Evolutionary conservation across 164 flowering plant genomes (phyloP).

Genomic region (Cinnamomum micranthum): DNA sequence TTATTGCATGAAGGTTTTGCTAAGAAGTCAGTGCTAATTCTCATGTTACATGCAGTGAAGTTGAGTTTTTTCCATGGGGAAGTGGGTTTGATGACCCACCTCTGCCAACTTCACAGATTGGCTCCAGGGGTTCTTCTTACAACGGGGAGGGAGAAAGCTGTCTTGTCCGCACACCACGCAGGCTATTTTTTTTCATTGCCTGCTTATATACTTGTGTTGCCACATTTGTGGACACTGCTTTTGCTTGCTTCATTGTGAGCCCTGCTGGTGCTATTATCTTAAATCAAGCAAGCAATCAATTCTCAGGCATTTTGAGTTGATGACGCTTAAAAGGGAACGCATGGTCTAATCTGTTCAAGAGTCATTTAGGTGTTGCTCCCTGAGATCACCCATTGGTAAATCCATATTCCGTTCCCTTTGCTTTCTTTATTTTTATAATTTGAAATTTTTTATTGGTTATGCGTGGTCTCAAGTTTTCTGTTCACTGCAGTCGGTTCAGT

Average conservation of each 20-base stretch:
- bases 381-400: background rate
- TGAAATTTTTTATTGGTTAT: slow-evolving; percentile 3
- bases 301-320: slow-evolving; percentile 2
- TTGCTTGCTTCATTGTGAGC: background rate
- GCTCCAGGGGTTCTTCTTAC: slow-evolving; percentile 6
- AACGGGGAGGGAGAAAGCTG: background rate
- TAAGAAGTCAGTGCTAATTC: slow-evolving; percentile 33
- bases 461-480: background rate
- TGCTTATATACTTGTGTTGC: background rate
- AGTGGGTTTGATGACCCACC: slow-evolving; percentile 25
- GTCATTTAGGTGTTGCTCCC: slow-evolving; percentile 3
- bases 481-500: background rate
- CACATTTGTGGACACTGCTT: background rate
- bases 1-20: slow-evolving; percentile 30
- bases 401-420: background rate
- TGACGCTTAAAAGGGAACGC: background rate
- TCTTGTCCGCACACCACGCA: background rate
- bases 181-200: background rate
- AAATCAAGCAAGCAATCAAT: background rate
- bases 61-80: slow-evolving; percentile 21
- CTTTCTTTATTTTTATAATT: background rate
- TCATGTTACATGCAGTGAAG: slow-evolving; percentile 35
- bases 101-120: slow-evolving; percentile 15
- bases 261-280: background rate
- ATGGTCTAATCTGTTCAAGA: background rate